Conservation (phyloP, 106 monocot species). For the Ottelia alismoides region DNA sequence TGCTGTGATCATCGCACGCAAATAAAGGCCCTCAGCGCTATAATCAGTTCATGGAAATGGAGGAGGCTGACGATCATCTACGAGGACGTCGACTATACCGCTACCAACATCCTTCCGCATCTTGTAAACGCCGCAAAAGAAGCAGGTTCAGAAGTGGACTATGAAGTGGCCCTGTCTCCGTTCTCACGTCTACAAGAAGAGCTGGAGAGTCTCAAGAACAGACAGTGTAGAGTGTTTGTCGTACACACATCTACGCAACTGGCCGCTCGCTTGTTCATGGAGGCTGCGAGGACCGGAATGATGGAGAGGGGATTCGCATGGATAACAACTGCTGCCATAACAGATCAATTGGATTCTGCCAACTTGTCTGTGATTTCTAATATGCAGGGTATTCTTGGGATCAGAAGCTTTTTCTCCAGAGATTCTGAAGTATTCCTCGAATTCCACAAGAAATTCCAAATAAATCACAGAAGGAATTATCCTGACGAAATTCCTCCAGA, state of each 20-base stretch:
- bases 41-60: slow-evolving; percentile 8
- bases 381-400: slow-evolving; percentile 17
- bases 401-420: slow-evolving; percentile 4
- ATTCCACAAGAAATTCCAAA: slow-evolving; percentile 1
- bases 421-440: background rate
- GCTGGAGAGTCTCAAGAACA: slow-evolving; percentile 7
- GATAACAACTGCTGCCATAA: slow-evolving; percentile 5
- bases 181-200: background rate
- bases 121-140: slow-evolving; percentile 5
- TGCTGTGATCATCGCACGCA: background rate
- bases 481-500: slow-evolving; percentile 5
- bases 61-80: slow-evolving; percentile 8
- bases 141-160: slow-evolving; percentile 7
- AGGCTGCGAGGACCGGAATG: slow-evolving; percentile 13
- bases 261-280: slow-evolving; percentile 11
- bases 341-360: slow-evolving; percentile 4
- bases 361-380: slow-evolving; percentile 3
- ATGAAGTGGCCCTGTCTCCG: background rate
- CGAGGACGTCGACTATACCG: slow-evolving; percentile 7
- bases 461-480: slow-evolving; percentile 3
- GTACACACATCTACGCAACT: slow-evolving; percentile 6
- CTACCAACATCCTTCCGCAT: slow-evolving; percentile 6
- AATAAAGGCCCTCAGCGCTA: slow-evolving; percentile 6
- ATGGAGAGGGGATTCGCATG: slow-evolving; percentile 11
- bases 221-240: slow-evolving; percentile 18